These are phyloP conservation scores for Neospermospora avenae DNA, from an alignment of 2,329 filamentous ascomycete species.

Conservation along the genomic window DNA sequence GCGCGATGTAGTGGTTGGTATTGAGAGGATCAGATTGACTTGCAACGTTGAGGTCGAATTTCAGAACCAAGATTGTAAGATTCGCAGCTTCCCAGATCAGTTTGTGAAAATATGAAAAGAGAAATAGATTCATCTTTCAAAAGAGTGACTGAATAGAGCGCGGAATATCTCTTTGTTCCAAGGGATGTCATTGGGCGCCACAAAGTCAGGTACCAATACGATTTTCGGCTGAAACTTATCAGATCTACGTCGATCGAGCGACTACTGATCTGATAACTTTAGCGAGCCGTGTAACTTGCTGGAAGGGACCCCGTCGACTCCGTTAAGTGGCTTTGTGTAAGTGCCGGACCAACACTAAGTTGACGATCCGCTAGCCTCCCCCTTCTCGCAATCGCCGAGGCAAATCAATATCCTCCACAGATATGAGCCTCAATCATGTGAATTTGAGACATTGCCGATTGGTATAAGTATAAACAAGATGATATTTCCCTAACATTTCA, in stretches of 20 bases:
- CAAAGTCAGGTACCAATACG: not conserved
- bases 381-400: slow-evolving; percentile 3
- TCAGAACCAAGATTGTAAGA: not conserved
- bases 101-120: no score
- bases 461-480: not conserved
- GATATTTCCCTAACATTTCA: not conserved
- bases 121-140: not conserved
- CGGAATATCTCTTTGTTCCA: not conserved
- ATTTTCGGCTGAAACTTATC: not conserved
- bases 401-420: not conserved
- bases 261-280: not conserved
- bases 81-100: not conserved
- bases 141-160: not conserved
- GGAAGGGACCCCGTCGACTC: no score
- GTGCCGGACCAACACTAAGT: not conserved
- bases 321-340: no score
- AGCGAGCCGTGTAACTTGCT: not conserved
- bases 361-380: not conserved
- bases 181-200: not conserved
- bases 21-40: not conserved
- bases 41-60: not conserved
- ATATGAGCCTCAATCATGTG: not conserved
- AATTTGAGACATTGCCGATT: not conserved
- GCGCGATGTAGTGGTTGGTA: not conserved
- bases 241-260: not conserved